Conservation (phyloP, 208 protist genomes). For the Trypanosoma vivax region DNA sequence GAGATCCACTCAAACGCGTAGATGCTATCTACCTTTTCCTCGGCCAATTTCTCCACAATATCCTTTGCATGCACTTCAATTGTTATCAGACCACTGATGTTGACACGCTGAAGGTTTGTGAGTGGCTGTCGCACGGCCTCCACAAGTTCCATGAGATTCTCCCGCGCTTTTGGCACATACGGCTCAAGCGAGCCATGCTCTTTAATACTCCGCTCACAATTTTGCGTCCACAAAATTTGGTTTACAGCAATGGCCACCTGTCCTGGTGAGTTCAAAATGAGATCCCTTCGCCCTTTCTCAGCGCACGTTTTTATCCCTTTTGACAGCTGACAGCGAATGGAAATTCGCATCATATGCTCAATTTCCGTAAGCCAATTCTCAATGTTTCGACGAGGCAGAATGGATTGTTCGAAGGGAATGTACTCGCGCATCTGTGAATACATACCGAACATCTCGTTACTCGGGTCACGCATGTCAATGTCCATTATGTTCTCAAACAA, state of each 20-base stretch:
- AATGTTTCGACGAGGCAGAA: conserved; percentile 93
- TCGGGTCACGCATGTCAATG: conserved; percentile 84
- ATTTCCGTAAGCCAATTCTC: conserved; percentile 97
- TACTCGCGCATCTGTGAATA: conserved; percentile 93
- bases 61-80: conserved; percentile 95
- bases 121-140: conserved; percentile 83
- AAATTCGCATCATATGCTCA: conserved; percentile 92
- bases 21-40: conserved; percentile 70
- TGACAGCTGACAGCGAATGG: conserved; percentile 84
- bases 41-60: conserved; percentile 88
- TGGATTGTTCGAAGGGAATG: conserved; percentile 88
- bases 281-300: conserved; percentile 61
- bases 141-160: conserved; percentile 87
- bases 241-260: conserved; percentile 90
- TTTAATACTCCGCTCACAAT: conserved; percentile 78
- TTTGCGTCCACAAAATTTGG: conserved; percentile 94
- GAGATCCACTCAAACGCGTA: conserved; percentile 95
- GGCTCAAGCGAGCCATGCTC: conserved; percentile 75
- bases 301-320: conserved; percentile 73
- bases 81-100: conserved; percentile 93
- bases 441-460: conserved; percentile 94
- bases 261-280: conserved; percentile 78
- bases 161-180: conserved; percentile 78
- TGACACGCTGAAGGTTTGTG: conserved; percentile 88
- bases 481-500: conserved; percentile 94